phyloP scores from a whole-genome alignment of 345 rosid genomes.

The Trapa incisa region DNA sequence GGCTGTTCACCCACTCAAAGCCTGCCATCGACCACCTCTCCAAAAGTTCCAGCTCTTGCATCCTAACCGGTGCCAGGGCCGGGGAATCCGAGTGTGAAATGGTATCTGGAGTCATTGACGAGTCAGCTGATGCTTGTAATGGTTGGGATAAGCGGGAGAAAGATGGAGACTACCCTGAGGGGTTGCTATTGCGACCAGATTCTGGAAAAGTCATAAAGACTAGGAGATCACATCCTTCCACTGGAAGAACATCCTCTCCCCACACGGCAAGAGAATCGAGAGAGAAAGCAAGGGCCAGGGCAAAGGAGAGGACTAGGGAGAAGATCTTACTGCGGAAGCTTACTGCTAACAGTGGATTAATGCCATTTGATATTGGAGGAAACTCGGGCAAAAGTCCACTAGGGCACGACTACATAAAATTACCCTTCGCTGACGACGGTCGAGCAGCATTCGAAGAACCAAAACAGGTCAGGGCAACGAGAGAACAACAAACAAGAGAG shows the following conservation, averaged over 20 bases:
- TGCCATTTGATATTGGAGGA: neutral
- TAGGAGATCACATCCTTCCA: neutral
- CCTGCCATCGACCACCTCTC: constrained; percentile 43
- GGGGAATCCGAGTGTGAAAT: constrained; percentile 36
- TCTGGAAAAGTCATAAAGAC: constrained; percentile 9
- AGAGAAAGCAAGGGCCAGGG: constrained; percentile 7
- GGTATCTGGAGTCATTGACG: constrained; percentile 17
- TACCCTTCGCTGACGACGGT: neutral
- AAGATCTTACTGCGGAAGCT: neutral
- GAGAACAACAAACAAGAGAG: neutral
- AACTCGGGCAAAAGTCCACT: neutral
- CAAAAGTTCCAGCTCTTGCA: neutral
- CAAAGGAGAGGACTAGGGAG: constrained; percentile 7
- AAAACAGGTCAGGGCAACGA: neutral
- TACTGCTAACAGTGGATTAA: neutral
- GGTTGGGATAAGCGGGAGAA: neutral
- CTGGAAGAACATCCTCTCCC: neutral
- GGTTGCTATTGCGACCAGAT: constrained; percentile 2
- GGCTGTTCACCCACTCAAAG: constrained; percentile 57
- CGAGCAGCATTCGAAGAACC: neutral
- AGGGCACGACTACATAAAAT: constrained; percentile 5
- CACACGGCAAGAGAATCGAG: constrained; percentile 1
- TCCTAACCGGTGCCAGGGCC: constrained; percentile 8
- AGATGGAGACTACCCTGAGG: neutral
- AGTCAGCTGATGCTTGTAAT: constrained; percentile 6